Percentiles rank a stretch among this genome's conserved stretches.
Conservation (phyloP, 169 alveolate genomes). For the Perkinsus olseni region DNA sequence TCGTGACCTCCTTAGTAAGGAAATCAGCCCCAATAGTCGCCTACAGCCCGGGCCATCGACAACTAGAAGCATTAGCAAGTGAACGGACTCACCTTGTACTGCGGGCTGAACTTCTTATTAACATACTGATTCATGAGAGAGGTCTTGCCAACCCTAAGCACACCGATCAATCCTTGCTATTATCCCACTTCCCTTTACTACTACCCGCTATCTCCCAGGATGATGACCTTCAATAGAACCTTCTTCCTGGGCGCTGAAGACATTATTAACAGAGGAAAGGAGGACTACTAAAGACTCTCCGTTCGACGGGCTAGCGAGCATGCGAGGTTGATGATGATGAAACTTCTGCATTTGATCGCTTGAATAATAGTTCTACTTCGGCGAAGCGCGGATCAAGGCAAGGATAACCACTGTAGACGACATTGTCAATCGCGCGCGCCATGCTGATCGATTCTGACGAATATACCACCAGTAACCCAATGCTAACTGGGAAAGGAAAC, state of each 20-base stretch:
- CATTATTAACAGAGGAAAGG: not conserved
- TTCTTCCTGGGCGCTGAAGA: conserved; percentile 34
- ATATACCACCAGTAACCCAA: not conserved
- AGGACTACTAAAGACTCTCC: too few species aligned
- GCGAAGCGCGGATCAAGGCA: not conserved
- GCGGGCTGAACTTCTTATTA: conserved; percentile 85
- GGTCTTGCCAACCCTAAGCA: conserved; percentile 91
- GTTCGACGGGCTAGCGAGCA: too few species aligned
- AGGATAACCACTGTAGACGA: not conserved
- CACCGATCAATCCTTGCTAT: not conserved
- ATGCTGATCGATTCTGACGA: not conserved
- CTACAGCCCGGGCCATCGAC: too few species aligned
- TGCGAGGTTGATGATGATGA: too few species aligned
- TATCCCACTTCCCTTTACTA: not conserved
- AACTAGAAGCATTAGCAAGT: not conserved
- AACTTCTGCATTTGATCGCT: too few species aligned
- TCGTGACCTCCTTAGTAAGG: conserved; percentile 88
- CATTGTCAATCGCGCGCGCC: not conserved
- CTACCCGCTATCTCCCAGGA: conserved; percentile 97
- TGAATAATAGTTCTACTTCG: not conserved
- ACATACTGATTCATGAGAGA: conserved; percentile 96
- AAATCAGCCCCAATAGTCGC: conserved; percentile 95
- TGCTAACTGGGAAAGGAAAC: not conserved
- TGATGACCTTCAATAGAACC: conserved; percentile 82
- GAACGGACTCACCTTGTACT: conserved; percentile 77